Evolutionary conservation across 805 yeast species (phyloP), one percentile per base, ranked within the genome.

Genomic region (Phaffomyces thermotolerans): DNA sequence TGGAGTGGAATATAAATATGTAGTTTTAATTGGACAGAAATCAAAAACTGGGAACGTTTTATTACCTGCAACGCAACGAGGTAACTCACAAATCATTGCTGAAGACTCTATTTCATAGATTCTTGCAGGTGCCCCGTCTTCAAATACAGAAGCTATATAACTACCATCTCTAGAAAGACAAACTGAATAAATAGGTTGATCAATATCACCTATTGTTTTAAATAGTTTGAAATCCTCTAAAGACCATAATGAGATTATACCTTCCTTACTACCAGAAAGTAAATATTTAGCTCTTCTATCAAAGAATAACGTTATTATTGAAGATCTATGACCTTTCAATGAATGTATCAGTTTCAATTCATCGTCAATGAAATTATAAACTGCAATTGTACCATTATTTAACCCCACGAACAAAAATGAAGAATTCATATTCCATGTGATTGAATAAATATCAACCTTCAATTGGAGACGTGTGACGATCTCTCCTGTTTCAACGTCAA

Each of bases 251-350:
- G 78, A 67, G 7, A 76, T 68, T 17, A 73, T 66, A 23, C 84
- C 84, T 47, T 78, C 84, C 43, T 69, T 71, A 17, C 81, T 66
- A 0, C 84, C 87, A 2, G 71, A 71, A 3, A 73, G 70, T 10
- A 81, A 44, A 50, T 58, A 72, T 20, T 61, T 51, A 0, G 82
- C 87, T 40, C 67, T 54, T 4, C 81, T 80, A 51, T 78, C 84
- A 41, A 77, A 58, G 15, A 62, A 61, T 13, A 78, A 45, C 27
- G 72, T 53, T 3, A 75, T 69, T 4, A 75, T 69, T 1, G 79
- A 62, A 1, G 81, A 71, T 34, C 76, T 64, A 51, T 80, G 85
- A 1, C 75, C 75, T 13, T 57, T 48, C n/a, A 67, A 49, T 6
- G 56, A 52, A 18, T 52, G 43, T 2, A 51, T 15, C 1, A 41